Percentiles rank a stretch among this genome's conserved stretches.
phyloP scores from a whole-genome alignment of 148 eudicot species.

The Agrostemma githago region DNA sequence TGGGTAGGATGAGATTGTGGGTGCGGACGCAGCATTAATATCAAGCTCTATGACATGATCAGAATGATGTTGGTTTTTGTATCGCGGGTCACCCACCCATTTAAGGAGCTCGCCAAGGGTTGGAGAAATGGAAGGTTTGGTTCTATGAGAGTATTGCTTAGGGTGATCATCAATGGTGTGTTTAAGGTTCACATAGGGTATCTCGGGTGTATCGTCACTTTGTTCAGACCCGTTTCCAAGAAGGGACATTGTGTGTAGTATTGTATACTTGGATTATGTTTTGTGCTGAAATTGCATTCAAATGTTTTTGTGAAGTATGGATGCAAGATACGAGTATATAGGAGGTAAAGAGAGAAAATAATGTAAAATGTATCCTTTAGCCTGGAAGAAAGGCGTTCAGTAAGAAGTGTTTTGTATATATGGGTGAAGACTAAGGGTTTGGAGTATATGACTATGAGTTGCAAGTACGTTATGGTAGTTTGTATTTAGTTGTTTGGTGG shows the following conservation, averaged over 20 bases:
- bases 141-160: conserved; percentile 39
- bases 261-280: neutral
- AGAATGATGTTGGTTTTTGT: conserved; percentile 24
- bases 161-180: conserved; percentile 46
- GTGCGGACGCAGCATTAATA: neutral
- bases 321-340: conserved; percentile 21
- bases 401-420: neutral
- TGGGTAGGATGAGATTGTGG: conserved; percentile 23
- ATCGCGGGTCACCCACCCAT: conserved; percentile 32
- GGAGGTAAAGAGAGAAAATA: conserved; percentile 4
- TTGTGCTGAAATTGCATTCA: conserved; percentile 12
- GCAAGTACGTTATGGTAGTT: conserved; percentile 26
- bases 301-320: neutral
- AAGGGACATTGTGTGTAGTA: conserved; percentile 19
- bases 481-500: conserved; percentile 38
- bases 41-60: conserved; percentile 41
- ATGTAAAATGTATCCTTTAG: neutral
- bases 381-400: conserved; percentile 16
- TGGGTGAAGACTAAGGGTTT: neutral
- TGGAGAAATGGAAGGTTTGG: conserved; percentile 31
- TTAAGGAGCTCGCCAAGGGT: conserved; percentile 63
- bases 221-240: conserved; percentile 23
- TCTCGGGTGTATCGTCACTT: conserved; percentile 17
- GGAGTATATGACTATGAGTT: conserved; percentile 2
- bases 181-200: conserved; percentile 56